phyloP scores from a whole-genome alignment of 139 green algal genomes.

The Haematococcus lacustris region DNA sequence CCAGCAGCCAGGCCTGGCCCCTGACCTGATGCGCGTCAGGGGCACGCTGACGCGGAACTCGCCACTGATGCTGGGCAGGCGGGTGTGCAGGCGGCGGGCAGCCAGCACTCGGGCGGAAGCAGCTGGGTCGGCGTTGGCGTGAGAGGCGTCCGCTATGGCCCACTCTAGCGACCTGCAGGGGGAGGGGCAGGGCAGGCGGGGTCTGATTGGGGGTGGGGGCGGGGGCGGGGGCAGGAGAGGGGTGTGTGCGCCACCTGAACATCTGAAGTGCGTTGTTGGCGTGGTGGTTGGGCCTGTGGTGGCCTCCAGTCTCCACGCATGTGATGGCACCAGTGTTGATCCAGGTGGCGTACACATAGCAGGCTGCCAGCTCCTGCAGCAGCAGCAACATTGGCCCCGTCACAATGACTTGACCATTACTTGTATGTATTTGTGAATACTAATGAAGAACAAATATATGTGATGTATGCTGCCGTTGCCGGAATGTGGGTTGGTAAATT shows the following conservation, averaged over 20 bases:
- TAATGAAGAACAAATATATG: too few relatives aligned
- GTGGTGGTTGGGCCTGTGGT: constrained; percentile 91
- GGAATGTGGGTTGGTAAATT: too few relatives aligned
- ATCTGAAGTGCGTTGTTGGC: constrained; percentile 73
- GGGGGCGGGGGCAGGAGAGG: background rate
- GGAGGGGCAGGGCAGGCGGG: too few relatives aligned
- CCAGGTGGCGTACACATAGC: constrained; percentile 71
- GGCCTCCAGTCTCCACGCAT: constrained; percentile 86
- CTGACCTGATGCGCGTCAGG: constrained; percentile 90
- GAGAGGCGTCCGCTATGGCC: constrained; percentile 44
- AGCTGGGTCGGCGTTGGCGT: background rate
- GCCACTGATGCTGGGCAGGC: constrained; percentile 85
- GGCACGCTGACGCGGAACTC: constrained; percentile 79
- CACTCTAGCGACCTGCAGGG: constrained; percentile 66
- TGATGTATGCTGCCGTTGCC: too few relatives aligned
- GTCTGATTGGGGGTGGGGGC: too few relatives aligned
- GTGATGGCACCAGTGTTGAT: constrained; percentile 80
- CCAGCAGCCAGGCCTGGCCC: too few relatives aligned
- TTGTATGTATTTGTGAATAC: too few relatives aligned
- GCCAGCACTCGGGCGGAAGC: constrained; percentile 29
- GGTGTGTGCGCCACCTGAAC: constrained; percentile 52
- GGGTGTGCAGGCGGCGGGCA: constrained; percentile 60
- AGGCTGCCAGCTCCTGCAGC: constrained; percentile 15
- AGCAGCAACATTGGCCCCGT: background rate
- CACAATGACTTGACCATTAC: too few relatives aligned